Percentiles rank a stretch among this genome's conserved stretches.
Evolutionary conservation across 441 rosid genomes (phyloP).

Genomic region (Syzygium syzygioides): DNA sequence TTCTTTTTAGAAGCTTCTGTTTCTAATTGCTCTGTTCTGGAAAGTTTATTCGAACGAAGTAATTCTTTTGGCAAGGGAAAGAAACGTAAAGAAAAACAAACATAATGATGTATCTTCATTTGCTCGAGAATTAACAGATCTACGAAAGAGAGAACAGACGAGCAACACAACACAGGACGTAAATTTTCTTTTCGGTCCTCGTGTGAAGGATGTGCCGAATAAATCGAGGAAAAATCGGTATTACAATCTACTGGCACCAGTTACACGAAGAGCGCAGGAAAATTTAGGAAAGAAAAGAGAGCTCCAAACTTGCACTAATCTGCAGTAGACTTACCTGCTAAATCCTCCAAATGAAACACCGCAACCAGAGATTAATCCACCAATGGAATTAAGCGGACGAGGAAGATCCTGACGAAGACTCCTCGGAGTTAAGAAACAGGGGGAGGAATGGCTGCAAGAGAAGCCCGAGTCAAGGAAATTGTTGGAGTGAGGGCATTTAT

Average conservation of each 20-base stretch:
- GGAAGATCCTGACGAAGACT: neutral
- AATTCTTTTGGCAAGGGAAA: neutral
- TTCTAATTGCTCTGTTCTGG: neutral
- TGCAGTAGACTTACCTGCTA: neutral
- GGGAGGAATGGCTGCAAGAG: neutral
- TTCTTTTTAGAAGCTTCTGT: neutral
- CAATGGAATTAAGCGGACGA: neutral
- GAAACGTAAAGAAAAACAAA: neutral
- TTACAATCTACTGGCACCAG: neutral
- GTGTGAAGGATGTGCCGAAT: neutral
- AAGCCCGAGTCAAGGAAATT: neutral
- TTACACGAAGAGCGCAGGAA: neutral
- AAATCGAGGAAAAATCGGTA: neutral
- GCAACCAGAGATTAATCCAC: neutral
- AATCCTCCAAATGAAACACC: neutral
- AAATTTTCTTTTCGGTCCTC: neutral
- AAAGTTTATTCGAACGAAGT: neutral
- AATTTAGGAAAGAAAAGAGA: too few species aligned
- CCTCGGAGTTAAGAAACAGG: neutral
- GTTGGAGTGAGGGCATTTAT: neutral
- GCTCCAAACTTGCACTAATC: neutral
- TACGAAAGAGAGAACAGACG: neutral
- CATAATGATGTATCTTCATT: neutral
- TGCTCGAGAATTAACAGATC: neutral
- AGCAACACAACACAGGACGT: neutral